Base-by-base conservation (phyloP, 805 yeast species). In the Myxozyma monticola region DNA sequence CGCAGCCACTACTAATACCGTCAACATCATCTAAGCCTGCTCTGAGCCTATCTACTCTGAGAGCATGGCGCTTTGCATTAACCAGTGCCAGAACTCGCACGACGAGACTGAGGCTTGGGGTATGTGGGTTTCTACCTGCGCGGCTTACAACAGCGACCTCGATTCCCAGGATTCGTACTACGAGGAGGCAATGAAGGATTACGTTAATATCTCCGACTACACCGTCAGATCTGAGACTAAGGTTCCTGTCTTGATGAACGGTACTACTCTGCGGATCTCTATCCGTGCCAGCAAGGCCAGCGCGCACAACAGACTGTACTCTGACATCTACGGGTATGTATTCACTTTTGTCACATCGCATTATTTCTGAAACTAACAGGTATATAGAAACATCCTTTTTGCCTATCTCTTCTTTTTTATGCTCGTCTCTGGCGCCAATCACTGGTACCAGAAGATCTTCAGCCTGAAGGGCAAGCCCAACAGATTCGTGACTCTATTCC, bases 281-380 rank as follows among this genome's bases (percentile, higher is more conserved):
- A 24, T 25, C 30, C 31, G 31, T 8, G 12, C 35, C 9, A 26
- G 36, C 14, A 29, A 10, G 17, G 39, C 41, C 28, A 26, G 37
- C 18, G 39, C n/a, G 24, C 45, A 40, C n/a, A 37, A 26, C 35
- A 18, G 34, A 38, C 14, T 24, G 29, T 17, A 33, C 15, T 20
- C 45, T 39, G 54, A 47, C n/a, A 35, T 21, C 28, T 49, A 39
- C 21, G 49, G 49, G n/a, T n/a, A n/a, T n/a, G n/a, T n/a, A n/a
- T n/a, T n/a, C n/a, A n/a, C n/a, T n/a, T n/a, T n/a, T n/a, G n/a
- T n/a, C n/a, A n/a, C n/a, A n/a, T n/a, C n/a, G n/a, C n/a, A n/a
- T n/a, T n/a, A n/a, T n/a, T n/a, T n/a, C n/a, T n/a, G n/a, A n/a
- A n/a, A n/a, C n/a, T n/a, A n/a, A n/a, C n/a, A n/a, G n/a, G n/a